Percentiles rank a stretch among this genome's conserved stretches.
These are phyloP conservation scores for Salvia sclarea DNA, from an alignment of 305 asterid genomes.

Conservation along the genomic window DNA sequence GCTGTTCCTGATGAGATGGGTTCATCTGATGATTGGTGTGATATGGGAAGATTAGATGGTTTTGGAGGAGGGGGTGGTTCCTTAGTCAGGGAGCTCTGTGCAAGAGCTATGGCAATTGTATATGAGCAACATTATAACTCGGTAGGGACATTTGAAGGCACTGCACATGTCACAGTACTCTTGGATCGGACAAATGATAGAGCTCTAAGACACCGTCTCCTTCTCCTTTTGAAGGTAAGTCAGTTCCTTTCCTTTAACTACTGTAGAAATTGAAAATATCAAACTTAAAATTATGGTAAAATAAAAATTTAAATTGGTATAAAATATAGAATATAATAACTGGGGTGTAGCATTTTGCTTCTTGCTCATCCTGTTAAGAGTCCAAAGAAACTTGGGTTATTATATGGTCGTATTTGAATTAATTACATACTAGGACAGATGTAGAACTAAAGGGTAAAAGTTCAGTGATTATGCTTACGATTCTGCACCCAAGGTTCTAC, in stretches of 20 bases:
- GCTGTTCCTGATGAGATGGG: slow-evolving; percentile 99
- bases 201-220: slow-evolving; percentile 98
- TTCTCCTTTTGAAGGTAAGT: slow-evolving; percentile 88
- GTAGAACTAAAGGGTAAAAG: neutral
- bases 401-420: neutral
- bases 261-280: neutral
- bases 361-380: neutral
- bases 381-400: neutral
- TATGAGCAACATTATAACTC: slow-evolving; percentile 84
- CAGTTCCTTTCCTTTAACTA: neutral
- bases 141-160: slow-evolving; percentile 93
- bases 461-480: neutral
- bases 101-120: slow-evolving; percentile 99
- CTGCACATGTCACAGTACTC: slow-evolving; percentile 93
- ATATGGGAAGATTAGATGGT: slow-evolving; percentile 98
- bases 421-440: neutral
- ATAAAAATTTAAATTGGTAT: neutral
- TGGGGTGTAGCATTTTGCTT: slow-evolving; percentile 22
- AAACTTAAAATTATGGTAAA: slow-evolving; percentile 6
- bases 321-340: neutral
- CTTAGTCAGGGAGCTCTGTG: slow-evolving; percentile 99
- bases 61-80: slow-evolving; percentile 99
- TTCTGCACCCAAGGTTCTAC: neutral
- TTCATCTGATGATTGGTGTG: slow-evolving; percentile 98
- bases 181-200: slow-evolving; percentile 99